Percentiles rank a stretch among this genome's conserved stretches.
Conservation (phyloP, 805 yeast genomes). For the Teunomyces cretensis region DNA sequence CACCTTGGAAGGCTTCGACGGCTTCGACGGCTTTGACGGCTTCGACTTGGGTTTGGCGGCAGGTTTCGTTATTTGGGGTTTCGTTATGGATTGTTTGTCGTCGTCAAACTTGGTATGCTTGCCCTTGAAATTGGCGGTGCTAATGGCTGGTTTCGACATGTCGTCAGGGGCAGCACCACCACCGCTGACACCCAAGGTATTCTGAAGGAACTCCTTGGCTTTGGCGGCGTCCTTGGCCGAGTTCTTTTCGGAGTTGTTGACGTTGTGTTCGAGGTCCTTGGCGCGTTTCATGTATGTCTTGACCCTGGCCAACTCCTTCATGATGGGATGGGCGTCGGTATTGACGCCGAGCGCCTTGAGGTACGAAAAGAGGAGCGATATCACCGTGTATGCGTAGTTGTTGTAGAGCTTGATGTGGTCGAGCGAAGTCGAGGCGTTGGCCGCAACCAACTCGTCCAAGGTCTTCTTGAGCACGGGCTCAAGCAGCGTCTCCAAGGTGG, state of each 20-base stretch:
- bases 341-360: slow-evolving; percentile 59
- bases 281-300: slow-evolving; percentile 65
- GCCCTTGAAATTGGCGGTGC: slow-evolving; percentile 51
- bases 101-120: slow-evolving; percentile 51
- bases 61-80: background rate
- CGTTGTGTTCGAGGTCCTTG: slow-evolving; percentile 34
- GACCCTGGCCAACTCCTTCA: slow-evolving; percentile 64
- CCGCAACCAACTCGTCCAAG: slow-evolving; percentile 37
- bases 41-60: slow-evolving; percentile 3
- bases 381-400: slow-evolving; percentile 49
- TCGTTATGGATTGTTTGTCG: slow-evolving; percentile 4
- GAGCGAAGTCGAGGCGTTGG: slow-evolving; percentile 18
- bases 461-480: slow-evolving; percentile 36
- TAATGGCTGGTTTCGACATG: slow-evolving; percentile 49
- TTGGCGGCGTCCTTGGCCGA: slow-evolving; percentile 27
- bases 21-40: background rate
- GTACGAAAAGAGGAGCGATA: slow-evolving; percentile 59
- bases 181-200: slow-evolving; percentile 38
- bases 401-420: slow-evolving; percentile 34
- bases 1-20: no score
- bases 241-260: slow-evolving; percentile 19
- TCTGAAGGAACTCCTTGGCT: slow-evolving; percentile 48
- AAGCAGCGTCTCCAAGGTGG: slow-evolving; percentile 33
- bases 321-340: slow-evolving; percentile 59
- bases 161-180: slow-evolving; percentile 29